Evolutionary conservation across 805 yeast genomes (phyloP).

Genomic region (Candida peoriensis): DNA sequence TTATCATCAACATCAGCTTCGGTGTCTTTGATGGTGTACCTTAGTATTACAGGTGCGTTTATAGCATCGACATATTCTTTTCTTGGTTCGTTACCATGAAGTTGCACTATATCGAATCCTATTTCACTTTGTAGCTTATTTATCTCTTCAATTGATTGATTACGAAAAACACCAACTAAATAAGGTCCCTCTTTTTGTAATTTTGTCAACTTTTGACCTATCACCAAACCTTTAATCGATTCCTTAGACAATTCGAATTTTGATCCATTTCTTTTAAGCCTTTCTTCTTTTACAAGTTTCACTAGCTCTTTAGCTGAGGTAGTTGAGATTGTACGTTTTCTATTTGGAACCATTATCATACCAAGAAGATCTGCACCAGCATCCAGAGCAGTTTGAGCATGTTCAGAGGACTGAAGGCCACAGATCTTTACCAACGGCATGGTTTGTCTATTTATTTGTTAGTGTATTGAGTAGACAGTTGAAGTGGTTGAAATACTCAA

Average conservation of each 20-base stretch:
- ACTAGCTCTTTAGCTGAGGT: conserved; percentile 44
- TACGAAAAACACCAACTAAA: conserved; percentile 86
- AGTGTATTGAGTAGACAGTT: too few relatives aligned
- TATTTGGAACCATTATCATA: conserved; percentile 77
- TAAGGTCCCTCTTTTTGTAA: too few relatives aligned
- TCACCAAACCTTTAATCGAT: conserved; percentile 10
- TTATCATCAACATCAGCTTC: conserved; percentile 28
- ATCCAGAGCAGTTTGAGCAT: conserved; percentile 66
- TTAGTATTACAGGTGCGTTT: conserved; percentile 60
- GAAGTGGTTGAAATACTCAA: too few relatives aligned
- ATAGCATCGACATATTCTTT: conserved; percentile 32
- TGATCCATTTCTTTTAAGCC: neutral
- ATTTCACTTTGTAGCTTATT: conserved; percentile 33
- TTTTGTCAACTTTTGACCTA: conserved; percentile 21
- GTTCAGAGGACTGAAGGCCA: conserved; percentile 65
- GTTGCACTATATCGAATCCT: conserved; percentile 71
- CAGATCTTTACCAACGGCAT: conserved; percentile 70
- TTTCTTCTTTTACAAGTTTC: conserved; percentile 24
- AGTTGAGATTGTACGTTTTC: conserved; percentile 62
- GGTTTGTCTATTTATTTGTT: too few relatives aligned
- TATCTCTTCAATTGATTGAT: conserved; percentile 69
- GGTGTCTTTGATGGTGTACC: conserved; percentile 60
- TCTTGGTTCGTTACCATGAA: conserved; percentile 74
- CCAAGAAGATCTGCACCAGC: conserved; percentile 78
- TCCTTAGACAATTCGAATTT: conserved; percentile 3